phyloP scores from a whole-genome alignment of 2,329 filamentous ascomycete species.

The Fusarium irregulare region DNA sequence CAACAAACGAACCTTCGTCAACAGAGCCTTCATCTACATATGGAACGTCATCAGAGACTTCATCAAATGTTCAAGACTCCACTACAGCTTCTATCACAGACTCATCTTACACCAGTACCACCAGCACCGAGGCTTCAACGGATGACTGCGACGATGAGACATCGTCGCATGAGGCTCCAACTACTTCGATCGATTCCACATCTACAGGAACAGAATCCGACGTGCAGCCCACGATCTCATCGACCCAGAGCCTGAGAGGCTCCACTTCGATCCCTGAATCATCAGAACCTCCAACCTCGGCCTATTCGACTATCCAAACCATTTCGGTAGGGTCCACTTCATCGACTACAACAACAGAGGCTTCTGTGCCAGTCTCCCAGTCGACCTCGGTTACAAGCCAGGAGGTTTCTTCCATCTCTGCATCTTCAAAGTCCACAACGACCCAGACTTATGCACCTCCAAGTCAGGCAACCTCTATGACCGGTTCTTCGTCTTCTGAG shows the following conservation, averaged over 20 bases:
- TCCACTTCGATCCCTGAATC: neutral
- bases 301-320: too few species aligned
- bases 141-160: neutral
- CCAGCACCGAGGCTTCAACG: neutral
- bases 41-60: neutral
- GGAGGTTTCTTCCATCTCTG: neutral
- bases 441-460: neutral
- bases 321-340: neutral
- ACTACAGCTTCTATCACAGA: neutral
- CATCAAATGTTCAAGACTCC: neutral
- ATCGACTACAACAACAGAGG: fast-evolving
- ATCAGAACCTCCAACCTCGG: neutral
- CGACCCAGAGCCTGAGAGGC: neutral
- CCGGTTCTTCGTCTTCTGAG: too few species aligned
- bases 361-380: neutral
- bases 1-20: neutral
- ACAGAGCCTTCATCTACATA: neutral
- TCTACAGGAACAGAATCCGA: neutral
- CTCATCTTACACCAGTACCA: neutral
- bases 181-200: neutral
- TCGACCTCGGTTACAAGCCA: neutral
- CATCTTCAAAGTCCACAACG: fast-evolving
- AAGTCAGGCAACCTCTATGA: too few species aligned
- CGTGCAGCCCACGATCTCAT: neutral
- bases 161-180: neutral